Base-by-base conservation (phyloP, 768 basidiomycete genomes). In the Austroboletus festivus region DNA sequence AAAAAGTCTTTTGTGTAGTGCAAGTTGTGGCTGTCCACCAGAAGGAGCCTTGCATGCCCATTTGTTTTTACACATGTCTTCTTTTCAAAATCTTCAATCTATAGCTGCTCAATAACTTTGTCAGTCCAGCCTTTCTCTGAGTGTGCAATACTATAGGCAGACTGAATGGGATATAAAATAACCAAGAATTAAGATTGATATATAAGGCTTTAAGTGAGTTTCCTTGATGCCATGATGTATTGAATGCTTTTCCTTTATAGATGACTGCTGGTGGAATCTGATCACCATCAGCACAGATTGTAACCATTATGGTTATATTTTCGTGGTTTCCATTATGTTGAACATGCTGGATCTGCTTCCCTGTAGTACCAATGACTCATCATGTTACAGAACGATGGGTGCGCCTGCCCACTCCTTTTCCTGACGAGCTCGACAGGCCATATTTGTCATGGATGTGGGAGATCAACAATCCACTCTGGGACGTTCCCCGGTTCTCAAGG, bases 21-120 rank as follows among this genome's bases (percentile, higher is more conserved):
- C 0, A 72, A 77, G 42, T 61, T 68, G 46, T 80, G 77, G 0
- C 78, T 72, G 62, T 79, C 73, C 11, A 79, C 64, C 11, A 73
- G 52, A 10, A 80, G 71, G 1, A 75, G 49, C 0, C 59, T 50
- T 11, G 53, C 40, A 6, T 52, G 37, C 4, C 68, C 67, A 12
- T 46, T 49, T 5, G 68, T 69, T 47, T 76, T 75, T 16, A 51
- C 8, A 2, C 64, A 2, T 31, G 70, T 75, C 3, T 62, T 34
- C 8, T 54, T 40, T 18, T 73, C 62, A 22, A 73, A 72, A 6
- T 63, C 48, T 47, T 64, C 44, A 4, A 71, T 62, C 50, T 55
- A 69, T 1, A 54, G 47, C 6, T 46, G 31, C 1, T 61, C 59
- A 37, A 71, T 58, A 23, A 59, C 52, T 0, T 61, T 48, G 54